Evolutionary conservation across 2,329 filamentous ascomycete genomes (phyloP), one percentile per base, ranked within the genome.

Genomic region (Monascus ruber): DNA sequence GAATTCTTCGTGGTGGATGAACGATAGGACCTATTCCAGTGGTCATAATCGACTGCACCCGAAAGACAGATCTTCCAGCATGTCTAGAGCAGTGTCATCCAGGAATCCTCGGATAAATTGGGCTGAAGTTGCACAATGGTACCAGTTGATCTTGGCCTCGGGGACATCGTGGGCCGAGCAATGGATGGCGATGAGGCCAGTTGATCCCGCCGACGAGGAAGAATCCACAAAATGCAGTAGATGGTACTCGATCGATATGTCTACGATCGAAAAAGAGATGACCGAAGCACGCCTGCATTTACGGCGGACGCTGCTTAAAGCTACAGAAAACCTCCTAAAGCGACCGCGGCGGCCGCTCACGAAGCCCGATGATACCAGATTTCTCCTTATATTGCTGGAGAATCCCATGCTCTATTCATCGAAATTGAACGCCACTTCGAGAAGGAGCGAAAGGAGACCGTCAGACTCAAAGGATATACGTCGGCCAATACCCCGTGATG

Each of bases 1-100:
- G 55, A 91, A 91, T 53, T 84, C 83, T 2, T 76, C 74, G 5
- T 89, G 83, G 85, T 89, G 84, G 83, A 79, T 81, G 35, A 83
- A 81, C 1, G 72, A 72, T 36, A 68, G 73, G 51, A 50, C 53
- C 48, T 45, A 62, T 55, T 49, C 55, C 48, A 49, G 56, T 39
- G 53, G 54, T 10, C 48, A 51, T 7, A 48, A 51, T 36, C 52
- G 55, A 34, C 37, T 50, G 5, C 41, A 59, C 38, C 47, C 60
- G 24, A 62, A 62, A 47, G 60, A 63, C 26, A 57, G 55, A 33
- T 49, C 45, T 9, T 42, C 52, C 5, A 51, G 53, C 26, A 48
- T 49, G 9, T 50, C 52, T 34, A 56, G 55, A 29, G 45, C 54
- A 28, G 74, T 81, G 5, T 77, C 65, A 33, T 65, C 71, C 6